Evolutionary conservation across 2,329 filamentous ascomycete genomes (phyloP).

Genomic region (Septoria petroselini): DNA sequence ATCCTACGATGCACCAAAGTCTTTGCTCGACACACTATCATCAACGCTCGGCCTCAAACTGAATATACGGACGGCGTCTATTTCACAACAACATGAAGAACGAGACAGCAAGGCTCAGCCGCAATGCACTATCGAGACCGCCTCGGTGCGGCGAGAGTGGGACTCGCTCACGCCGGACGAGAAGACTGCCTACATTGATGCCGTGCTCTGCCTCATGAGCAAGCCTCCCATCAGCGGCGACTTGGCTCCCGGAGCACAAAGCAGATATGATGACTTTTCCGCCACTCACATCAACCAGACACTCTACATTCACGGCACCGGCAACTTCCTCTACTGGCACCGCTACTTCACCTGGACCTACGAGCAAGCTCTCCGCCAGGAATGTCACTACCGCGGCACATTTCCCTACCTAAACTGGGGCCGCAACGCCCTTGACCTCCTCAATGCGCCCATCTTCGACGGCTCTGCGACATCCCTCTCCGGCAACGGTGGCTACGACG

Average conservation of each 20-base stretch:
- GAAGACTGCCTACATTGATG: constrained; percentile 34
- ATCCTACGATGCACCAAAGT: not conserved
- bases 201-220: constrained; percentile 33
- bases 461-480: constrained; percentile 48
- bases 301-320: constrained; percentile 18
- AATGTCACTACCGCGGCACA: constrained; percentile 45
- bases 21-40: not conserved
- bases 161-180: constrained; percentile 25
- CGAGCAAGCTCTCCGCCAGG: constrained; percentile 43
- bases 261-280: constrained; percentile 26
- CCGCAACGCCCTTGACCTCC: constrained; percentile 44
- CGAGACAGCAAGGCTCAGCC: not conserved
- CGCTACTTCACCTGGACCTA: constrained; percentile 45
- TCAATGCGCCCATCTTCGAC: constrained; percentile 55
- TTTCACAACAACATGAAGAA: not conserved
- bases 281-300: constrained; percentile 36
- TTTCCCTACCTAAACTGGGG: constrained; percentile 36
- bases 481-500: constrained; percentile 28
- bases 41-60: not conserved
- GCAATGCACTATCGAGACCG: constrained; percentile 36
- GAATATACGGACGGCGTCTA: not conserved
- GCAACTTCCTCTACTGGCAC: constrained; percentile 42
- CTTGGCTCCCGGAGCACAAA: constrained; percentile 31
- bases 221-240: constrained; percentile 30
- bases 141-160: constrained; percentile 46